Percentiles rank a stretch among this genome's conserved stretches.
These are phyloP conservation scores for Corymbia calophylla DNA, from an alignment of 441 rosid species.

Conservation along the genomic window DNA sequence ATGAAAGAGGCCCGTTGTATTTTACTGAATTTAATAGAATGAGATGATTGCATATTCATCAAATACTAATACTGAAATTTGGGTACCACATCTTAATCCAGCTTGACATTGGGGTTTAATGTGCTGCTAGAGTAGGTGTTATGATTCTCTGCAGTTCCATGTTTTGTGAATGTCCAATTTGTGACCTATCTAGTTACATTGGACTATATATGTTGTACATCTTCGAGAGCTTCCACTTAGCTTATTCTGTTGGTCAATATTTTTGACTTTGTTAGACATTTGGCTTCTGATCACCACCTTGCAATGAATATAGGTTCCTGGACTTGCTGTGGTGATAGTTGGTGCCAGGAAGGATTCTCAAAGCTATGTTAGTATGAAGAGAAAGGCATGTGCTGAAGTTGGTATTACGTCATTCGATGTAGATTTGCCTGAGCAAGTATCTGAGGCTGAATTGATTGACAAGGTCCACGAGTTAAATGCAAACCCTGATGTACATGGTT, in stretches of 20 bases:
- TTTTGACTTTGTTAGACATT: background rate
- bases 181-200: background rate
- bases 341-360: conserved; percentile 78
- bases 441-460: conserved; percentile 59
- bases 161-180: background rate
- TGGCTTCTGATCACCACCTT: background rate
- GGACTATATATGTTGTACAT: background rate
- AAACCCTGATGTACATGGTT: conserved; percentile 76
- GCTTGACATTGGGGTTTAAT: background rate
- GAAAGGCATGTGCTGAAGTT: conserved; percentile 90
- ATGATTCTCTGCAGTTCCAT: background rate
- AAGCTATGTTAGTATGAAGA: conserved; percentile 84
- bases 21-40: background rate
- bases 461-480: conserved; percentile 77
- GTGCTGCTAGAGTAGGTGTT: background rate
- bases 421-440: conserved; percentile 71
- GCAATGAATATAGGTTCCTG: conserved; percentile 54
- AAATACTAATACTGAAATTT: background rate
- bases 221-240: background rate
- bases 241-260: background rate
- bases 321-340: conserved; percentile 80
- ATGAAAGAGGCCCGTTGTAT: background rate
- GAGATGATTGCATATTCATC: background rate
- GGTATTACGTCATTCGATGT: conserved; percentile 75
- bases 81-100: background rate